phyloP scores from a whole-genome alignment of 1,139 yeast genomes.

The Hyphopichia pseudoburtonii region DNA sequence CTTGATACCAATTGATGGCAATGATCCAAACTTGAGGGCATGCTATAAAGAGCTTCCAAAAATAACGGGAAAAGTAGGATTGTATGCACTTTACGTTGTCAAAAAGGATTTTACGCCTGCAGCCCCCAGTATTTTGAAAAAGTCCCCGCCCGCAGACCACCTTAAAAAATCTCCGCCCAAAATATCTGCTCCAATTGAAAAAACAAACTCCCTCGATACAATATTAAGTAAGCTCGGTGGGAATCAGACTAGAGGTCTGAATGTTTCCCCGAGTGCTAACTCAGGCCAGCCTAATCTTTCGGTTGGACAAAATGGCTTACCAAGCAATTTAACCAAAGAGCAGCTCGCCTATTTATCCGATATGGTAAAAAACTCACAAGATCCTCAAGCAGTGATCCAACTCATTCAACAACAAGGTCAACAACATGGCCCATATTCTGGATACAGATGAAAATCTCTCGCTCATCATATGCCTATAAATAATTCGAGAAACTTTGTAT shows the following conservation, averaged over 20 bases:
- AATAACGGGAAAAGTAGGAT: conserved; percentile 24
- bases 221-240: conserved; percentile 23
- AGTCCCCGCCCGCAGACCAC: conserved; percentile 7
- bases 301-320: neutral
- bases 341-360: conserved; percentile 15
- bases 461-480: too few relatives aligned
- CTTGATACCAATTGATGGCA: conserved; percentile 46
- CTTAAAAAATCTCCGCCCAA: conserved; percentile 3
- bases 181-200: conserved; percentile 1
- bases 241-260: neutral
- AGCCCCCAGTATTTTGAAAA: conserved; percentile 20
- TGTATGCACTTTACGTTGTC: conserved; percentile 48
- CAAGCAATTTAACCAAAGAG: conserved; percentile 10
- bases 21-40: conserved; percentile 25
- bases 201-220: conserved; percentile 15
- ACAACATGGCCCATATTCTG: neutral
- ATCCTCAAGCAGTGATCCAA: conserved; percentile 20
- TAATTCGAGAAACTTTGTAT: too few relatives aligned
- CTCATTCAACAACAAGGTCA: conserved; percentile 14
- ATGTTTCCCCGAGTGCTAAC: too few relatives aligned
- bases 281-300: neutral
- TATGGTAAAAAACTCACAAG: conserved; percentile 19
- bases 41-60: conserved; percentile 24
- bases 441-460: neutral
- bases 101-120: conserved; percentile 39